phyloP scores from a whole-genome alignment of 2,329 filamentous ascomycete genomes.

The Aureobasidium vineae region DNA sequence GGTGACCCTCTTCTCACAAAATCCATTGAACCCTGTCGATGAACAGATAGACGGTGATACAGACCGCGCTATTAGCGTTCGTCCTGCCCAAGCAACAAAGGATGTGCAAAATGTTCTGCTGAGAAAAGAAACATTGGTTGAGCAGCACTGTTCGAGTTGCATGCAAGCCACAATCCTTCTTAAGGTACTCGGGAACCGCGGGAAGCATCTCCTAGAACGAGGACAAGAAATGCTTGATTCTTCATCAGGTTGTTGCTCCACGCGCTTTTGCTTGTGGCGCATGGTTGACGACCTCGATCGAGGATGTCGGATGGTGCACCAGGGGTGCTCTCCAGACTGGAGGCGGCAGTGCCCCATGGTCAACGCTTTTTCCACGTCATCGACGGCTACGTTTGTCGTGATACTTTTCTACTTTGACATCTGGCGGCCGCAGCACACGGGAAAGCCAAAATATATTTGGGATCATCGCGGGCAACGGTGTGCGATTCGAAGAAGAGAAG shows the following conservation, averaged over 20 bases:
- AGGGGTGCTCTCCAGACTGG: not conserved
- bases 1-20: not conserved
- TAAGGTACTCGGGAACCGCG: not conserved
- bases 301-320: not conserved
- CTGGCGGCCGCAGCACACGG: not conserved
- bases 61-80: not conserved
- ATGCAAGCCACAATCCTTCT: constrained; percentile 11
- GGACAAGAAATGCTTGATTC: constrained; percentile 6
- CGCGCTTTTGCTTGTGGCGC: not conserved
- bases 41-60: not conserved
- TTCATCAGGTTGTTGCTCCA: not conserved
- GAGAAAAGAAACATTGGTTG: not conserved
- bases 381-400: constrained; percentile 6
- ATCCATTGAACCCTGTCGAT: not conserved
- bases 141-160: not conserved
- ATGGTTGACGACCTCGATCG: not conserved
- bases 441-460: constrained; percentile 10
- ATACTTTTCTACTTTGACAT: constrained; percentile 1
- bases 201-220: constrained; percentile 1
- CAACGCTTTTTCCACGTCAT: constrained; percentile 8
- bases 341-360: not conserved
- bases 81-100: not conserved
- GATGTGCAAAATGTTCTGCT: not conserved
- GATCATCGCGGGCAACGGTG: not conserved
- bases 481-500: not conserved